Evolutionary conservation across 345 rosid species (phyloP), one percentile per base, ranked within the genome.

Genomic region (Aegle marmelos): DNA sequence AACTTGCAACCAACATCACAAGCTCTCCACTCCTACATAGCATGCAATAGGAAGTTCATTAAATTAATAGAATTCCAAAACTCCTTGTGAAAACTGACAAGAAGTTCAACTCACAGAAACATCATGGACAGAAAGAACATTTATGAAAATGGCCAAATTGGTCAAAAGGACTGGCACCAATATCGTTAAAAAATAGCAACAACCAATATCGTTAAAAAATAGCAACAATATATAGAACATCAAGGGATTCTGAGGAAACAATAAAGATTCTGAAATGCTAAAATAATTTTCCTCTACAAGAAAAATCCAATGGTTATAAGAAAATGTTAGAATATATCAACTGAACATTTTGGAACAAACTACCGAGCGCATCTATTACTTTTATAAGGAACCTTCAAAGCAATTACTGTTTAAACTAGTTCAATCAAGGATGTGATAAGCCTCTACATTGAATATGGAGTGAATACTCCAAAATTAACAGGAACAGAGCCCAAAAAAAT

Each of bases 1-100:
- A 96, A 94, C 57, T 63, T 86, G 79, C 99, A 96, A 9, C 90
- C 90, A 25, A 94, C 91, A 80, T 85, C 53, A 77, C 99, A 94
- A 33, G 85, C 81, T 77, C 78, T 72, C 92, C 86, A 85, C 73
- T 88, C 99, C 98, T 96, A 58, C 59, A 77, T 30, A n/a, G 59
- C 79, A 77, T 65, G 54, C 68, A 68, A 34, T 61, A 11, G 65
- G 74, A 67, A 53, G 34, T 50, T 76, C 68, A 24, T 54, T 54
- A 65, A 16, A 9, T n/a, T 68, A 74, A 31, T 25, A 61, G 69
- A 58, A 33, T 59, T 30, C 21, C 5, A 66, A 53, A 68, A 68
- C 58, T 74, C 58, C 70, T n/a, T 8, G 14, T 45, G 41, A 58
- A 69, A 60, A 37, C 41, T 72, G 3, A 69, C 34, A 19, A n/a